Conservation (phyloP, 306 rosid genomes). For the Pyrus pyrifolia region DNA sequence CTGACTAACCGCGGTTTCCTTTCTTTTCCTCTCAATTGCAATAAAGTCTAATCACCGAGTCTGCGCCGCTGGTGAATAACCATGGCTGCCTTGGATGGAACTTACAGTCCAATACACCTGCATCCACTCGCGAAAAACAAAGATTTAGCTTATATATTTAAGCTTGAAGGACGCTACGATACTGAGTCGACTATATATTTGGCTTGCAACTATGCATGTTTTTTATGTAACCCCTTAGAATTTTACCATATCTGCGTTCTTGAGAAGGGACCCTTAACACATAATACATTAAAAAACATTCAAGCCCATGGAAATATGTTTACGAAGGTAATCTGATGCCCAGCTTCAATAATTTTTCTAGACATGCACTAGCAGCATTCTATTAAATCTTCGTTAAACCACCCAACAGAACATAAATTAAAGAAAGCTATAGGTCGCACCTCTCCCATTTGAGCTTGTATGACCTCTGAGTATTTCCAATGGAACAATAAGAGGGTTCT, state of each 20-base stretch:
- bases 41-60: slow-evolving; percentile 63
- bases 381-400: neutral
- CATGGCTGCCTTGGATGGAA: slow-evolving; percentile 95
- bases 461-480: slow-evolving; percentile 82
- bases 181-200: neutral
- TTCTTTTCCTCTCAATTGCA: slow-evolving; percentile 35
- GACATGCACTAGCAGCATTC: neutral
- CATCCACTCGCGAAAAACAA: slow-evolving; percentile 3
- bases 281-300: neutral
- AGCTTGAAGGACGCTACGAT: neutral
- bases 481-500: slow-evolving; percentile 88
- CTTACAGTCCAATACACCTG: slow-evolving; percentile 90
- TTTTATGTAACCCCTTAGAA: neutral
- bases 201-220: neutral
- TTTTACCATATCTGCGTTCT: neutral
- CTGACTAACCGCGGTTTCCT: neutral
- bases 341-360: neutral
- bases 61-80: slow-evolving; percentile 89
- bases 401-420: neutral
- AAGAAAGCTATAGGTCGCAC: slow-evolving; percentile 33
- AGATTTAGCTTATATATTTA: neutral
- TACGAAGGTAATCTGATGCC: neutral
- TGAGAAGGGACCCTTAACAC: neutral
- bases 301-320: neutral
- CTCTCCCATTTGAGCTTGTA: slow-evolving; percentile 65